These are phyloP conservation scores for Pezicula radicicola DNA, from an alignment of 2,329 filamentous ascomycete species.

Conservation along the genomic window DNA sequence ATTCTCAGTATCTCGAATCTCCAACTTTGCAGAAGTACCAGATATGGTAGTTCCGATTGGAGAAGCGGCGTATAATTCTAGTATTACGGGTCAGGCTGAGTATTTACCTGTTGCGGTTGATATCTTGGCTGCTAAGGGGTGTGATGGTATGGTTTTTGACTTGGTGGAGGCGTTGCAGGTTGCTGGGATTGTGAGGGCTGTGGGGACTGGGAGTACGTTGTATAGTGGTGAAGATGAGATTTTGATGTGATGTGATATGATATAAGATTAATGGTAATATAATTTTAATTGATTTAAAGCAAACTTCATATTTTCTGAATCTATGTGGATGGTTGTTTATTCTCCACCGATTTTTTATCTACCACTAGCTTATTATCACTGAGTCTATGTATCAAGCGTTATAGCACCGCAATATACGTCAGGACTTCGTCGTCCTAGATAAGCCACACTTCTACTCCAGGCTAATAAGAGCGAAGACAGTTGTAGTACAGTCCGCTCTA, in stretches of 20 bases:
- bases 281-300: no score
- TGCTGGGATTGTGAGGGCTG: slow-evolving; percentile 42
- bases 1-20: slow-evolving; percentile 39
- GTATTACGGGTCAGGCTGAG: slow-evolving; percentile 42
- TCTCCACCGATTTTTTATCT: no score
- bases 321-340: no score
- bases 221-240: neutral
- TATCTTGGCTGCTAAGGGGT: slow-evolving; percentile 53
- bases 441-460: no score
- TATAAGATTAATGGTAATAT: no score
- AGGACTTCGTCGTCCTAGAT: no score
- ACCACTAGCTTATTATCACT: no score
- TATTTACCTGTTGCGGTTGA: slow-evolving; percentile 53
- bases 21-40: slow-evolving; percentile 42
- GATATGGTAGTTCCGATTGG: slow-evolving; percentile 41
- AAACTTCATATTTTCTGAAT: no score
- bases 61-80: slow-evolving; percentile 34
- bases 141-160: slow-evolving; percentile 52
- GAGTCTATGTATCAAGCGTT: no score
- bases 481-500: no score
- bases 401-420: no score
- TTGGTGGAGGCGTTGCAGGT: slow-evolving; percentile 47
- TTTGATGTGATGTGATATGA: neutral
- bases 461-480: no score
- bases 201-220: slow-evolving; percentile 34